A percentile compares a stretch with the other conserved stretches of the same genome.
phyloP scores from a whole-genome alignment of 305 asterid genomes.

The Solanum hybrid region DNA sequence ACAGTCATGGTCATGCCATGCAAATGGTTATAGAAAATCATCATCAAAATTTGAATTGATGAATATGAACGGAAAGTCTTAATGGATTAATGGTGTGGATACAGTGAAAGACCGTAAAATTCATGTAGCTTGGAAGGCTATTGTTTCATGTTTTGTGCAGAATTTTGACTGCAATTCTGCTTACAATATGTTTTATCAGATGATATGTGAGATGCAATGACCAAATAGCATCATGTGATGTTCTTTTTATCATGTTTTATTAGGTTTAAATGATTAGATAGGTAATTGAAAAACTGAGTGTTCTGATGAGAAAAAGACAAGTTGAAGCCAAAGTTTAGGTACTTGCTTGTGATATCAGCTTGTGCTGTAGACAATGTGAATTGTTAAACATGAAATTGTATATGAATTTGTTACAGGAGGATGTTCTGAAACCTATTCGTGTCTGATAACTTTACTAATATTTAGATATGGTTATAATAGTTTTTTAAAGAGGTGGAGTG shows the following conservation, averaged over 20 bases:
- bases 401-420: not conserved
- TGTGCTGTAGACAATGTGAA: not conserved
- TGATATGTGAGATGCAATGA: not conserved
- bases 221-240: not conserved
- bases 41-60: not conserved
- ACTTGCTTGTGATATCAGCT: not conserved
- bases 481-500: not conserved
- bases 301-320: not conserved
- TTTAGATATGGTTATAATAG: not conserved
- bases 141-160: not conserved
- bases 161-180: not conserved
- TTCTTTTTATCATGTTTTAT: not conserved
- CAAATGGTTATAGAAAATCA: not conserved
- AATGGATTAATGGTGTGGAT: not conserved
- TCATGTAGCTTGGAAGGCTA: not conserved
- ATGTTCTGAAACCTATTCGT: not conserved
- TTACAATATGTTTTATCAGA: not conserved
- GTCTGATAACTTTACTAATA: not conserved
- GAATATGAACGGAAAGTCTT: not conserved
- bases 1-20: not conserved
- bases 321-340: not conserved
- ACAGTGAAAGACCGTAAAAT: not conserved
- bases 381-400: not conserved
- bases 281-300: not conserved
- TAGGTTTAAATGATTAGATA: not conserved